These are phyloP conservation scores for Coemansia aciculifera DNA, from an alignment of 192 early-diverging fungal species.

Conservation along the genomic window DNA sequence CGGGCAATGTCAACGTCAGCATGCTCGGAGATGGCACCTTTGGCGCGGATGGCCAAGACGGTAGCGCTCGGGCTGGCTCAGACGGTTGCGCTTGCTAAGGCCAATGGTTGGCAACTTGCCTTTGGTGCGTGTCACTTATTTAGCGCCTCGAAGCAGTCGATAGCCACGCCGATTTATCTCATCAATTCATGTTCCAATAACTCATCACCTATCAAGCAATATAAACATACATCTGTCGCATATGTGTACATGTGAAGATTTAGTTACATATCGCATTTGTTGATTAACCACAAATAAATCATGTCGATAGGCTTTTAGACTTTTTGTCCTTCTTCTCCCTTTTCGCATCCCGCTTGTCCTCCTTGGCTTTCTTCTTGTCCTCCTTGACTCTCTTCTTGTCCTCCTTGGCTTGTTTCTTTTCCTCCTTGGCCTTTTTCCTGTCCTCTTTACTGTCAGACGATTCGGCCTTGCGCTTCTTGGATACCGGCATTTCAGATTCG, in stretches of 20 bases:
- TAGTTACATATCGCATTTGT: neutral
- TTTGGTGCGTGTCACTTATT: conserved; percentile 15
- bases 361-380: conserved; percentile 23
- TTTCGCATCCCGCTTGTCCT: conserved; percentile 39
- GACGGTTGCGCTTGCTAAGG: conserved; percentile 49
- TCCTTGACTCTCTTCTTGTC: conserved; percentile 22
- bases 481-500: conserved; percentile 16
- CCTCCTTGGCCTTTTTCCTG: conserved; percentile 40
- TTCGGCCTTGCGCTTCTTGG: conserved; percentile 41
- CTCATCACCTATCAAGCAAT: neutral
- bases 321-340: conserved; percentile 49
- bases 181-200: conserved; percentile 7
- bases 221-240: conserved; percentile 3
- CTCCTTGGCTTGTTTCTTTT: conserved; percentile 14
- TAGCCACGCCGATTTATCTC: conserved; percentile 17
- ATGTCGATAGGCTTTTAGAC: conserved; percentile 21
- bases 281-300: neutral
- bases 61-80: conserved; percentile 13
- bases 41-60: conserved; percentile 15
- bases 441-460: conserved; percentile 39
- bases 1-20: conserved; percentile 51
- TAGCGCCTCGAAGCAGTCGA: conserved; percentile 13
- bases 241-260: neutral
- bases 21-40: conserved; percentile 41
- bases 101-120: conserved; percentile 23